phyloP scores from a whole-genome alignment of 2,329 filamentous ascomycete genomes.

The Bipolaris sorokiniana region DNA sequence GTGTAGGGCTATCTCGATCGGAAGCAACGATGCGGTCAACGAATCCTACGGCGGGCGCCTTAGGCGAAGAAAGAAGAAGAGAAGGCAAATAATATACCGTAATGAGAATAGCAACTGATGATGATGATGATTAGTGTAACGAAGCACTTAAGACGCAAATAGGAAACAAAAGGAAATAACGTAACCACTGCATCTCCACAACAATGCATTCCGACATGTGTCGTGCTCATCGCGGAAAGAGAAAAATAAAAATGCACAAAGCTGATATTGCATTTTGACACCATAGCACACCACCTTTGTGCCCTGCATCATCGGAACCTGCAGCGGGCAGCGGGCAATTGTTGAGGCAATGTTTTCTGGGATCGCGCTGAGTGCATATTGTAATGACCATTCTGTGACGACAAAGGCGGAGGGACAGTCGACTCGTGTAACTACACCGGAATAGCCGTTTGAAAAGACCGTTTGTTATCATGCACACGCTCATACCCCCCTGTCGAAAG shows the following conservation, averaged over 20 bases:
- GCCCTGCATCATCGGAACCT: not conserved
- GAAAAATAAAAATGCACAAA: not conserved
- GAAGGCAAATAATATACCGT: not conserved
- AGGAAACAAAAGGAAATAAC: not conserved
- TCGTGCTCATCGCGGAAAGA: not conserved
- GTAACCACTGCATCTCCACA: constrained; percentile 1
- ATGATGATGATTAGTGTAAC: not conserved
- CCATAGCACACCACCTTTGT: not conserved
- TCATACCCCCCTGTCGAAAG: constrained; percentile 4
- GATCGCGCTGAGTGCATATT: constrained; percentile 6
- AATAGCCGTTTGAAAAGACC: constrained; percentile 12
- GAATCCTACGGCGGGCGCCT: not conserved
- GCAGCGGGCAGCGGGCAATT: not conserved
- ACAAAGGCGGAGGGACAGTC: not conserved
- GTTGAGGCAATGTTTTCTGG: not conserved
- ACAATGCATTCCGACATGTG: not conserved
- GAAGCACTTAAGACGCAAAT: not conserved
- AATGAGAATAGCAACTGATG: not conserved
- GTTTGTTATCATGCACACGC: constrained; percentile 1
- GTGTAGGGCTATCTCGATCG: constrained; percentile 4
- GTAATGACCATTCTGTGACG: not conserved
- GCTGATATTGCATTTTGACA: not conserved
- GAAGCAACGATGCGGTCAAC: constrained; percentile 9
- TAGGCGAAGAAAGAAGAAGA: not conserved
- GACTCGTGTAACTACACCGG: constrained; percentile 7